phyloP scores from a whole-genome alignment of 148 eudicot species.

The Drosera capensis region DNA sequence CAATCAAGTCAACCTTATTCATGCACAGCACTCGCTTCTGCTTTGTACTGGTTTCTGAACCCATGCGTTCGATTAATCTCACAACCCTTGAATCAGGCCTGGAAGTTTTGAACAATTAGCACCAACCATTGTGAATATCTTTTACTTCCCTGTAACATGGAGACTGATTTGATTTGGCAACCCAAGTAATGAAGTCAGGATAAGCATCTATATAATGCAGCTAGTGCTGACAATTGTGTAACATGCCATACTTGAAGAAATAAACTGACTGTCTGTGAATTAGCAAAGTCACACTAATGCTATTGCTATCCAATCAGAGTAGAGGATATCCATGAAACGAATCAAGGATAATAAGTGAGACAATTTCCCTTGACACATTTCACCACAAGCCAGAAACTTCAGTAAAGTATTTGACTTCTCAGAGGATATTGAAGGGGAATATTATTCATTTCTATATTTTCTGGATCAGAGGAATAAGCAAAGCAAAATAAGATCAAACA shows the following conservation, averaged over 20 bases:
- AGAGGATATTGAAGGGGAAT: neutral
- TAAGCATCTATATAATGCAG: too few species aligned
- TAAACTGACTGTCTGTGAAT: too few species aligned
- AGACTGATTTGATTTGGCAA: neutral
- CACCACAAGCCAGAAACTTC: too few species aligned
- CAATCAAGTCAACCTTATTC: conserved; percentile 89
- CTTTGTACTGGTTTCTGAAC: conserved; percentile 35
- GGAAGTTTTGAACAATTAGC: conserved; percentile 3
- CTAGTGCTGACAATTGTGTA: too few species aligned
- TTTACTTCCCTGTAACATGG: neutral
- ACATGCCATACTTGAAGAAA: too few species aligned
- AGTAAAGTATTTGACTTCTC: too few species aligned
- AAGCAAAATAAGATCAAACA: neutral
- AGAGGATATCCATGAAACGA: too few species aligned
- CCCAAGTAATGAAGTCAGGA: too few species aligned
- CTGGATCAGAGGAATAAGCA: neutral
- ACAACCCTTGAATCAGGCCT: conserved; percentile 91
- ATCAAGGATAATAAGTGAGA: too few species aligned
- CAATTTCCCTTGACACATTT: too few species aligned
- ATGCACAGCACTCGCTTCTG: conserved; percentile 84
- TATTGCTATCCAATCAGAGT: too few species aligned
- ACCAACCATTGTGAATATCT: neutral
- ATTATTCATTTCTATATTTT: neutral
- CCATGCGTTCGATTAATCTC: conserved; percentile 68
- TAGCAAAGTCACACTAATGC: too few species aligned